These are phyloP conservation scores for Asterochloris sp. DNA, from an alignment of 139 green algal species.

Conservation along the genomic window DNA sequence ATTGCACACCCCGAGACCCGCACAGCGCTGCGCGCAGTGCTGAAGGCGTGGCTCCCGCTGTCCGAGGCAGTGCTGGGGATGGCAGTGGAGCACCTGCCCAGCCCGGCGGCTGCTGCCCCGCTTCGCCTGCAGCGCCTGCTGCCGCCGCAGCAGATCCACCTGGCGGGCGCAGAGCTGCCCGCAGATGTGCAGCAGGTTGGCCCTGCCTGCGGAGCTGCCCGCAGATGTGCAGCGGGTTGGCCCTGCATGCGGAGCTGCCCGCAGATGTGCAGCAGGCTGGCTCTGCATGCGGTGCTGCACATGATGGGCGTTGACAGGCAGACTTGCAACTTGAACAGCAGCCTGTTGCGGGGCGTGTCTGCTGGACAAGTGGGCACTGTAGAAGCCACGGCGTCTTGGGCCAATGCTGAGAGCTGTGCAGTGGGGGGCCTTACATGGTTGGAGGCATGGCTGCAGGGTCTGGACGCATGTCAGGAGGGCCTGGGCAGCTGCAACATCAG, in stretches of 20 bases:
- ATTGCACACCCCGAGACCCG: slow-evolving; percentile 54
- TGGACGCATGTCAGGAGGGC: slow-evolving; percentile 28
- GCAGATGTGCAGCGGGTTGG: slow-evolving; percentile 7
- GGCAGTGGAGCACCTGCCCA: slow-evolving; percentile 78
- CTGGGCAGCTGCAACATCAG: slow-evolving; percentile 34
- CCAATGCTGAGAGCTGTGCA: not conserved
- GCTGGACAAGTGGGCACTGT: not conserved
- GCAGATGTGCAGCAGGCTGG: not conserved
- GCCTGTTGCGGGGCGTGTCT: slow-evolving; percentile 3
- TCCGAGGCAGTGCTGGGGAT: slow-evolving; percentile 84
- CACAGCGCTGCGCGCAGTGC: slow-evolving; percentile 58
- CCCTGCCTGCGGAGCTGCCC: slow-evolving; percentile 2
- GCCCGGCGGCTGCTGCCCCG: slow-evolving; percentile 53
- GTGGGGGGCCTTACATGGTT: not conserved
- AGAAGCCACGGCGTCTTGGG: too few relatives aligned
- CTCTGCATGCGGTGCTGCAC: not conserved
- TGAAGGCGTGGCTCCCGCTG: slow-evolving; percentile 87
- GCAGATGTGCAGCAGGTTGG: slow-evolving; percentile 1
- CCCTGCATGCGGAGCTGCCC: not conserved
- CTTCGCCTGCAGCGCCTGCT: slow-evolving; percentile 58
- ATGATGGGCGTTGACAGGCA: too few relatives aligned
- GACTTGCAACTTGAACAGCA: not conserved
- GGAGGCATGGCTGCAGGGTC: not conserved
- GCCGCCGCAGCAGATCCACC: slow-evolving; percentile 30
- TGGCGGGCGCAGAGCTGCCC: slow-evolving; percentile 1